Evolutionary conservation across 1,284 basidiomycete genomes (phyloP).

Genomic region (Ceratobasidium sp.): DNA sequence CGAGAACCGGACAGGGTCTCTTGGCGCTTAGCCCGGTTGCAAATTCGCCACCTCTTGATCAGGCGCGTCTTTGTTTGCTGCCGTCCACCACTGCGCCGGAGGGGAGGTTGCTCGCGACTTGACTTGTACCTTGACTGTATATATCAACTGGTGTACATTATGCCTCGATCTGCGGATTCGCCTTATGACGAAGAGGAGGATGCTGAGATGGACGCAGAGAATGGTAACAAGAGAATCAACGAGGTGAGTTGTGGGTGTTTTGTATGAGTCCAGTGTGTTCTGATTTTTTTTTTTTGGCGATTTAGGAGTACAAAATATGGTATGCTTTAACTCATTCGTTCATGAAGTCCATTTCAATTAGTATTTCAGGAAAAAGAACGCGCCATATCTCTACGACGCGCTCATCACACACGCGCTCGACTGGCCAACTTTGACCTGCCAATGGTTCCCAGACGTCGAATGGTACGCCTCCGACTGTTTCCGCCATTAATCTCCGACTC

Average conservation of each 20-base stretch:
- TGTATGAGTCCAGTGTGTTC: constrained; percentile 39
- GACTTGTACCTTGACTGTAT: neutral
- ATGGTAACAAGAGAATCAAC: constrained; percentile 92
- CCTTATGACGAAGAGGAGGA: constrained; percentile 80
- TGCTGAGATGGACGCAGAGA: constrained; percentile 86
- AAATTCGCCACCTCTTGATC: neutral
- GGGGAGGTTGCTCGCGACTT: neutral
- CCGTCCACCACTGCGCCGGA: neutral
- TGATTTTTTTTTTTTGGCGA: neutral
- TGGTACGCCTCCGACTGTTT: constrained; percentile 67
- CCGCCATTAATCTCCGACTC: neutral
- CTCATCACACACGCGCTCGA: constrained; percentile 98
- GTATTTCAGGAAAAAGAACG: constrained; percentile 90
- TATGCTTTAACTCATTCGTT: constrained; percentile 54
- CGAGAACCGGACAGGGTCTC: constrained; percentile 43
- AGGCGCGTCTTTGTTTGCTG: constrained; percentile 38
- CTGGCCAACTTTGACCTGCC: constrained; percentile 98
- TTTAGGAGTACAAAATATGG: constrained; percentile 87
- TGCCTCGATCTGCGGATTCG: constrained; percentile 35
- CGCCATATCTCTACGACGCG: constrained; percentile 96
- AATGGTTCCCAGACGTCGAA: constrained; percentile 99
- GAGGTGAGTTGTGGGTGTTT: constrained; percentile 74
- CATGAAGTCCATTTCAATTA: neutral
- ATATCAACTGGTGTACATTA: constrained; percentile 39
- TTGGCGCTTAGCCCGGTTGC: constrained; percentile 39